Conservation (phyloP, 805 yeast species). For the Candida piceae region DNA sequence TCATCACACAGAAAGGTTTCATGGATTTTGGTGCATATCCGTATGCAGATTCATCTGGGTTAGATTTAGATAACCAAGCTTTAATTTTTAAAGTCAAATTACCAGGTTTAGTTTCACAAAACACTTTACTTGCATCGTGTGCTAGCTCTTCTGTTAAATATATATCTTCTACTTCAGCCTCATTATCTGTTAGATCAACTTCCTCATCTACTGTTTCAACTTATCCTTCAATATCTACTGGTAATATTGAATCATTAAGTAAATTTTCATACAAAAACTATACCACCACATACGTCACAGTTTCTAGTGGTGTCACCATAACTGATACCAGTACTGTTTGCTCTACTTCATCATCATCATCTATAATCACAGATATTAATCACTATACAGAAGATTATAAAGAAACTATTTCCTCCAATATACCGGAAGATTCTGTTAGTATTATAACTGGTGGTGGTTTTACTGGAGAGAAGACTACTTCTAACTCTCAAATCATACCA, state of each 20-base stretch:
- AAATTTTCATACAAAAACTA: too few species aligned
- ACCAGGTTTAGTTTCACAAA: slow-evolving; percentile 18
- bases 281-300: too few species aligned
- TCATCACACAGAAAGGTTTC: slow-evolving; percentile 27
- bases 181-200: slow-evolving; percentile 1
- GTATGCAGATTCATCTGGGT: slow-evolving; percentile 23
- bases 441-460: too few species aligned
- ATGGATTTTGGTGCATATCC: slow-evolving; percentile 23
- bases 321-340: slow-evolving; percentile 2
- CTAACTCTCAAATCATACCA: too few species aligned
- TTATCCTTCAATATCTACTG: too few species aligned
- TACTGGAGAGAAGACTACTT: too few species aligned
- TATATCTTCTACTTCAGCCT: slow-evolving; percentile 3
- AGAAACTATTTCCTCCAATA: too few species aligned
- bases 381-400: too few species aligned
- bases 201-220: slow-evolving; percentile 1
- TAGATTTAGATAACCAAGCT: slow-evolving; percentile 26
- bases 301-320: background rate
- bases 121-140: slow-evolving; percentile 5
- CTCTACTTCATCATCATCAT: too few species aligned
- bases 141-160: slow-evolving; percentile 1
- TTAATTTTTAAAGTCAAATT: slow-evolving; percentile 26
- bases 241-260: too few species aligned
- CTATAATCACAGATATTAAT: too few species aligned
- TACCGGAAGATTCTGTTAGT: too few species aligned